Evolutionary conservation across 345 rosid genomes (phyloP).

Genomic region (Sonneratia alba): DNA sequence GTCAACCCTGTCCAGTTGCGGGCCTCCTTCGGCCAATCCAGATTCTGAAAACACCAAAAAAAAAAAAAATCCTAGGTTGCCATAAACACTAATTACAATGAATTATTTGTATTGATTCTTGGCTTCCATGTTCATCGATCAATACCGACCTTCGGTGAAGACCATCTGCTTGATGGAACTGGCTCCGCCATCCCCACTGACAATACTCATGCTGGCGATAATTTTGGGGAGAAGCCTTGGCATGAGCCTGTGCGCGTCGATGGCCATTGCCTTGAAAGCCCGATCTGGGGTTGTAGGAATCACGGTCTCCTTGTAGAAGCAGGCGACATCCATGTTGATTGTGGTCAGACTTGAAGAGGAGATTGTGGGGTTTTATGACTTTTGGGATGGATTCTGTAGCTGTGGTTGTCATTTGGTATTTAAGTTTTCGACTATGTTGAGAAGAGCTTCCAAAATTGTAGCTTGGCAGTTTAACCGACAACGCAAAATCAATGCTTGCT

Average conservation of each 20-base stretch:
- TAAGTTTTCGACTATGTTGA: no score
- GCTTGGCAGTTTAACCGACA: no score
- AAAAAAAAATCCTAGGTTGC: neutral
- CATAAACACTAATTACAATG: neutral
- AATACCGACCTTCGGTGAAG: conserved; percentile 17
- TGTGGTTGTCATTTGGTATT: neutral
- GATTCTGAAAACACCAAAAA: neutral
- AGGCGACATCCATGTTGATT: neutral
- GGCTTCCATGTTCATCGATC: neutral
- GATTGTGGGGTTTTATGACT: no score
- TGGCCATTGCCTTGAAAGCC: conserved; percentile 13
- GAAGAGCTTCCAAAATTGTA: no score
- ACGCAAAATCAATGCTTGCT: no score
- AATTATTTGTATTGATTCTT: no score
- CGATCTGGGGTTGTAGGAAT: conserved; percentile 7
- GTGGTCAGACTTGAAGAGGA: neutral
- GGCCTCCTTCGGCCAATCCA: neutral
- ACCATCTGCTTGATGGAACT: conserved; percentile 18
- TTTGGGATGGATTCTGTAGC: neutral
- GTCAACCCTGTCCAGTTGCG: conserved; percentile 2
- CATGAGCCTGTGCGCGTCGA: conserved; percentile 13
- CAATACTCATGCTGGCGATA: conserved; percentile 7
- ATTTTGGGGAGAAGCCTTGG: conserved; percentile 21
- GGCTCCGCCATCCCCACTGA: conserved; percentile 29
- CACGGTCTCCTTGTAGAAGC: neutral